Evolutionary conservation across 805 yeast species (phyloP).

Genomic region (Pichia gijzeniarum): DNA sequence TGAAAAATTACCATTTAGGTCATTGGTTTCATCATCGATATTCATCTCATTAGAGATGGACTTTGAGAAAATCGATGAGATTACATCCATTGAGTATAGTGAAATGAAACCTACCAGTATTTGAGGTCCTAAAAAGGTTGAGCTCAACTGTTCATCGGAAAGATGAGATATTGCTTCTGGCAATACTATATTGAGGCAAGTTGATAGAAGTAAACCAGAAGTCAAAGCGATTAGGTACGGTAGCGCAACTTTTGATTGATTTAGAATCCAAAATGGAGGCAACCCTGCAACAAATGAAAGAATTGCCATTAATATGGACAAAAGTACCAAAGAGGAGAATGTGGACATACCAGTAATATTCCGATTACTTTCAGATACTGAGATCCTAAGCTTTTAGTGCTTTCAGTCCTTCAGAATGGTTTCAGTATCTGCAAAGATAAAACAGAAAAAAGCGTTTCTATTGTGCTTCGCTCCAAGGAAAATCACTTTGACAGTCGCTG

Average conservation of each 20-base stretch:
- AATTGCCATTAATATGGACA: slow-evolving; percentile 7
- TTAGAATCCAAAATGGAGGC: slow-evolving; percentile 9
- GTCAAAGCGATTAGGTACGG: slow-evolving; percentile 7
- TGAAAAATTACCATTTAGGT: background rate
- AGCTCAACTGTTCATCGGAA: background rate
- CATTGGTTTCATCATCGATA: background rate
- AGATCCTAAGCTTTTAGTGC: too few species aligned
- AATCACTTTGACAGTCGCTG: too few species aligned
- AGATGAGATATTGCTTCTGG: slow-evolving; percentile 12
- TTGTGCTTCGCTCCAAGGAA: too few species aligned
- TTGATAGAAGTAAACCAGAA: slow-evolving; percentile 13
- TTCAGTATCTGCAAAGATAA: too few species aligned
- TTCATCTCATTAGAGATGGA: background rate
- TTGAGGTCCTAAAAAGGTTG: slow-evolving; percentile 8
- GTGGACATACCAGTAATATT: background rate
- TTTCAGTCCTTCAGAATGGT: too few species aligned
- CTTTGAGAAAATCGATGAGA: slow-evolving; percentile 1
- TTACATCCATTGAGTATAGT: slow-evolving; percentile 7
- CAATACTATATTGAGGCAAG: slow-evolving; percentile 10
- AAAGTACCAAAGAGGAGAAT: background rate
- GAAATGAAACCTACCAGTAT: slow-evolving; percentile 12
- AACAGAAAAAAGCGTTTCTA: too few species aligned
- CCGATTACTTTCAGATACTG: too few species aligned
- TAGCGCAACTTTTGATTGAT: background rate
- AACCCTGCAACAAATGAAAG: slow-evolving; percentile 12